Base-by-base conservation (phyloP, 2,329 filamentous ascomycete genomes). In the Dactylellina sp. region DNA sequence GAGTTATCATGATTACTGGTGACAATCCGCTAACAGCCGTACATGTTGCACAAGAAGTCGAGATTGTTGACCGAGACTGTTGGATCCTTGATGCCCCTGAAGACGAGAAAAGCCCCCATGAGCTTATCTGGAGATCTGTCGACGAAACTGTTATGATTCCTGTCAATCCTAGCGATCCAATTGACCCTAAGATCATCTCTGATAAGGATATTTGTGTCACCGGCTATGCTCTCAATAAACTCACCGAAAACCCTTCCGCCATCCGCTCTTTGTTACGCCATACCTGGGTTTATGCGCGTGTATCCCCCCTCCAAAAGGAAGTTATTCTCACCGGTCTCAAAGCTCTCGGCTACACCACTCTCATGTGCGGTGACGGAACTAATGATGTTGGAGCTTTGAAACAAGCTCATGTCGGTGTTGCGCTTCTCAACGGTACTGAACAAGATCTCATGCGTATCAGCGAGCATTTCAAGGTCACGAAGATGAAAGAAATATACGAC, bases 401-500 rank as follows among this genome's bases (percentile, higher is more conserved):
- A 85, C 95, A 99, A 83, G 95, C 95, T 42, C 95, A 99, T 80
- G 93, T 99, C 76, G 95, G 95, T 82, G 91, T 99, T 76, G 95
- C 95, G 20, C 88, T 99, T 55, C 88, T 99, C 77, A 99, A 99
- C 82, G 95, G 95, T 76, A 96, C 93, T 0, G 90, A 89, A 77
- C 91, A 98, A 20, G 95, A 98, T 80, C 86, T 99, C 61, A 89
- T 89, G 65, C 93, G 90, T 81, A 99, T 99, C 78, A 90, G 91
- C 24, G 95, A 98, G 80, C 93, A 99, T 82, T 89, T 91, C 79
- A 90, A 95, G 78, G 96, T 93, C 81, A 96, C 90, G 42, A 96
- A 93, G 85, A 96, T 99, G 91, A 98, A 97, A 86, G 93, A 97
- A 77, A 88, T 99, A 76, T 99, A 99, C 81, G 92, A 98, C 84